Base-by-base conservation (phyloP, 768 basidiomycete species). In the Hygrophorus pudorinus region DNA sequence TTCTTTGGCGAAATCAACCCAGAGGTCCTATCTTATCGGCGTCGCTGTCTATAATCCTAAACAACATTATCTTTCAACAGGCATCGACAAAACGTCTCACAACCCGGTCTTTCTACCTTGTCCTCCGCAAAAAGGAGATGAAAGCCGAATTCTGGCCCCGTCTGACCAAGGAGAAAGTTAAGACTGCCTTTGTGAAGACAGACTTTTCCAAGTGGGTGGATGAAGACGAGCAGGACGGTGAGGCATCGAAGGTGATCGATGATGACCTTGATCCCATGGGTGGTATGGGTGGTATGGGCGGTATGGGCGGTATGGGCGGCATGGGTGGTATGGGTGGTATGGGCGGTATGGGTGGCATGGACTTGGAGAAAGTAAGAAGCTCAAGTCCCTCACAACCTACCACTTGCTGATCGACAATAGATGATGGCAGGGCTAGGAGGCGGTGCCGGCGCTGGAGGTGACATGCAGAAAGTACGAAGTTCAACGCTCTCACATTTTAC, bases 201-300 rank as follows among this genome's bases (percentile, higher is more conserved):
- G 89, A 97, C 63, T 97, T 97, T 61, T 71, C 71, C 52, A 94
- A 87, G 68, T 97, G 92, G 92, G 84, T 85, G 33, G 93, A 97
- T 57, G 93, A 97, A 67, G 94, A 97, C 59, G 93, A 98, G 60
- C 94, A 97, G 65, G 85, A 87, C 32, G 84, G 71, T 41, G 73
- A 64, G 52, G 61, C 1, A 57, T 50, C 7, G 47, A 66, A n/a
- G 59, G 63, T 2, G 72, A 69, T 24, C 8, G 76, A 71, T 0
- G 78, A 80, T 2, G 66, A 65, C 12, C 64, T 68, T 44, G 68
- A 66, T 42, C 66, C 58, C n/a, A 71, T 75, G 68, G 68, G 68
- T 18, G 60, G 45, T 35, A 51, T 46, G 16, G 55, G 52, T 35
- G 49, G 50, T 24, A 51, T 53, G 47, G 44, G 35, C 6, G 54